phyloP scores from a whole-genome alignment of 2,329 filamentous ascomycete genomes.

The Aspergillus latus region DNA sequence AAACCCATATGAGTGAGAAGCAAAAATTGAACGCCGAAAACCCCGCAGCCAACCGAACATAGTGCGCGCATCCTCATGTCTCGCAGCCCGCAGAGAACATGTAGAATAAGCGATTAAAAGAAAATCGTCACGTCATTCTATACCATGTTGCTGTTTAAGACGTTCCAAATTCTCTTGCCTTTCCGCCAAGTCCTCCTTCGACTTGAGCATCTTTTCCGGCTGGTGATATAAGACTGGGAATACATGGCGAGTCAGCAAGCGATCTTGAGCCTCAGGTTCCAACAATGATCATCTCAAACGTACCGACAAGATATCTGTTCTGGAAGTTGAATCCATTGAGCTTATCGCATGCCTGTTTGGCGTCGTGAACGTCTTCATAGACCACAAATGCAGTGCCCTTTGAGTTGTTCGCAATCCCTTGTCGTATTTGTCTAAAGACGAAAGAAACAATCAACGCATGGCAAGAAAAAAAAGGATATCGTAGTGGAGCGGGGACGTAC shows the following conservation, averaged over 20 bases:
- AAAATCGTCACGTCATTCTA: conserved; percentile 70
- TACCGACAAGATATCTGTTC: conserved; percentile 97
- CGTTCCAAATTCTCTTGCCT: conserved; percentile 97
- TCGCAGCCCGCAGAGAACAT: conserved; percentile 30
- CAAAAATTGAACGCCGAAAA: conserved; percentile 38
- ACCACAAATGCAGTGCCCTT: conserved; percentile 99
- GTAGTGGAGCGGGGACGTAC: conserved; percentile 55
- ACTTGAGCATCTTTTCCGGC: conserved; percentile 54
- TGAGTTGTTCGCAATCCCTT: conserved; percentile 94
- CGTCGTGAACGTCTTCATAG: conserved; percentile 99
- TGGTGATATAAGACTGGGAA: conserved; percentile 65
- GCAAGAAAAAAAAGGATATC: conserved; percentile 11
- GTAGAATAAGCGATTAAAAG: conserved; percentile 30
- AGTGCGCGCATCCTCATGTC: conserved; percentile 34
- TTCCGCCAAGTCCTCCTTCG: conserved; percentile 69
- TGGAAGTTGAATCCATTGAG: conserved; percentile 99
- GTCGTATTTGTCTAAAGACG: conserved; percentile 81
- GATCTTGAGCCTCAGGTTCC: background rate
- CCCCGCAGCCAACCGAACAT: conserved; percentile 40
- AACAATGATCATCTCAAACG: conserved; percentile 41
- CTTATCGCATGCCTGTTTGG: conserved; percentile 98
- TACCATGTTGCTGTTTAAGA: conserved; percentile 95
- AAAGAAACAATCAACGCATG: conserved; percentile 9
- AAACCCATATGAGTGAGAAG: conserved; percentile 34
- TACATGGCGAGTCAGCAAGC: conserved; percentile 11